Base-by-base conservation (phyloP, 2,329 filamentous ascomycete genomes). In the Microsporum audouinii region DNA sequence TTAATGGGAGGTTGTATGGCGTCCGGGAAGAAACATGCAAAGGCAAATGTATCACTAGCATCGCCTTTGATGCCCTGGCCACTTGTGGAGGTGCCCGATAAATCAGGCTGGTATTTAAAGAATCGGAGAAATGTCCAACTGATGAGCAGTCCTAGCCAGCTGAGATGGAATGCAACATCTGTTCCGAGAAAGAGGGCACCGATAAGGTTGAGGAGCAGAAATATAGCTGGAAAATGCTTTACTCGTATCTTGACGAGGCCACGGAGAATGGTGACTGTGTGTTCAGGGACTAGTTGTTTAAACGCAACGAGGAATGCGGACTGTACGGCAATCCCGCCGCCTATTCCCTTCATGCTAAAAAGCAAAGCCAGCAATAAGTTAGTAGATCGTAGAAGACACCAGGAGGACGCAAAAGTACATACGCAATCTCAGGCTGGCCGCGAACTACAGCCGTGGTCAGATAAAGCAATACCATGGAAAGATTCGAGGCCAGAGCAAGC, bases 121-220 rank as follows among this genome's bases (percentile, higher is more conserved):
- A 97, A 99, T 66, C 94, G 89, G 17, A 99, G 84, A 74, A 97
- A 97, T 49, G 88, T 89, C 92, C 92, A 99, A 73, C 89, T 91
- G 8, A 86, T 87, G 63, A 96, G 73, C 73, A 99, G 88, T 62
- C 90, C 91, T 67, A 88, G 87, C 73, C 88, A 79, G 59, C 89
- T 84, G 63, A 96, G 83, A 71, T 95, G 84, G 65, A 91, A 80
- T 53, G 90, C 87, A 23, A 90, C 89, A 70, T 86, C 83, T n/a
- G 84, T 88, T 63, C 86, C 83, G 43, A 88, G 73, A 6, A 86
- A 66, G 1, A 86, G 73, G 38, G 84, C 83, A 34, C 84, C 84
- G 59, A 88, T 78, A 38, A 87, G 80, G 66, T 88, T 86, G 63
- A 95, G 82, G 61, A 89, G 73, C 65, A 81, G 84, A 78, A 81